phyloP scores from a whole-genome alignment of 164 flowering plant genomes.

The Sextonia rubra region DNA sequence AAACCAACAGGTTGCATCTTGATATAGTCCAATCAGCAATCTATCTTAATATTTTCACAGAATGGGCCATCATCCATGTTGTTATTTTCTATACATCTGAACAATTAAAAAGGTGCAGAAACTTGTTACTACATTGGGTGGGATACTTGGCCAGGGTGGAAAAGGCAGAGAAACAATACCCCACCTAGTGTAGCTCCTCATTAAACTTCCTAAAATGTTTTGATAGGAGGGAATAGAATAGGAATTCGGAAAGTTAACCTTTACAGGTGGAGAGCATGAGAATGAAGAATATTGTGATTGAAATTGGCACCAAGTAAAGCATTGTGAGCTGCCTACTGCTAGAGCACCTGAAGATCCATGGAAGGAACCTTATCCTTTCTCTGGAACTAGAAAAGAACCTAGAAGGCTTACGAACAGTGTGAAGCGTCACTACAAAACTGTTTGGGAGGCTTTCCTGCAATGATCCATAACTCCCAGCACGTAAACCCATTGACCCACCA shows the following conservation, averaged over 20 bases:
- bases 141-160: too few species aligned
- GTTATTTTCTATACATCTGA: too few species aligned
- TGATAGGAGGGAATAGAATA: too few species aligned
- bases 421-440: constrained; percentile 31
- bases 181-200: too few species aligned
- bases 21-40: too few species aligned
- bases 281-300: constrained; percentile 21
- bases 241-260: constrained; percentile 15
- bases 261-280: constrained; percentile 21
- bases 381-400: constrained; percentile 40
- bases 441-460: constrained; percentile 40
- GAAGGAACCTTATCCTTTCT: constrained; percentile 57
- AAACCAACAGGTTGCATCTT: too few species aligned
- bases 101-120: too few species aligned
- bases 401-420: constrained; percentile 35
- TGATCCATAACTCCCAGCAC: constrained; percentile 72
- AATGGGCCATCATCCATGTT: too few species aligned
- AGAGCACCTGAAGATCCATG: constrained; percentile 34
- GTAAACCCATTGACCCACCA: constrained; percentile 78
- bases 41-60: too few species aligned
- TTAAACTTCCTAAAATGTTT: too few species aligned
- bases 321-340: constrained; percentile 56
- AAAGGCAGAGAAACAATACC: too few species aligned
- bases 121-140: too few species aligned
- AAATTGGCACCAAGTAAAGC: constrained; percentile 28